A percentile compares a stretch with the other conserved stretches of the same genome.
phyloP scores from a whole-genome alignment of 805 yeast genomes.

The Grigorovia jiainica region DNA sequence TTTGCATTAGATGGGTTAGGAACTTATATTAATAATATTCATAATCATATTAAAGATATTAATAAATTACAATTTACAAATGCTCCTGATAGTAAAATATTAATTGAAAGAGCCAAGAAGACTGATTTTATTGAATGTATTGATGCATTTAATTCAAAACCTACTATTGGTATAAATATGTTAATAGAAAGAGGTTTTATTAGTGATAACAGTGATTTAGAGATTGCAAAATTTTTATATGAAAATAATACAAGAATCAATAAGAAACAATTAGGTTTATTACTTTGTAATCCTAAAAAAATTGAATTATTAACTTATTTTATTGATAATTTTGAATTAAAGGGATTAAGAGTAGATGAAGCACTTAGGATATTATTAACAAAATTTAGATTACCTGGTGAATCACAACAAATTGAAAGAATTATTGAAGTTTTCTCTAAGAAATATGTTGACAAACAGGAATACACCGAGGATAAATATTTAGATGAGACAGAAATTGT shows the following conservation, averaged over 20 bases:
- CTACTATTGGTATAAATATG: constrained; percentile 60
- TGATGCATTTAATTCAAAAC: constrained; percentile 63
- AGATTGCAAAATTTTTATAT: constrained; percentile 67
- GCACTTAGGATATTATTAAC: constrained; percentile 76
- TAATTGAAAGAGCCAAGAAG: constrained; percentile 40
- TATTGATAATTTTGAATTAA: constrained; percentile 63
- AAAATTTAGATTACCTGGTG: constrained; percentile 90
- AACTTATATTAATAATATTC: constrained; percentile 54
- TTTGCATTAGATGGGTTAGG: constrained; percentile 82
- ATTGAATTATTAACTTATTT: constrained; percentile 51
- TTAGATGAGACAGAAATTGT: constrained; percentile 32
- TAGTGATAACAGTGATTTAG: constrained; percentile 38
- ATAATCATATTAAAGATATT: constrained; percentile 32
- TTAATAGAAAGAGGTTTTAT: constrained; percentile 60
- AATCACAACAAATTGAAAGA: constrained; percentile 92
- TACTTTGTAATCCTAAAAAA: constrained; percentile 67
- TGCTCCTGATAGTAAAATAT: constrained; percentile 13
- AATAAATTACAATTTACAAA: constrained; percentile 17
- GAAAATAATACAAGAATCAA: constrained; percentile 73
- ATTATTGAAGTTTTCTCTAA: constrained; percentile 80
- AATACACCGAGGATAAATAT: constrained; percentile 14
- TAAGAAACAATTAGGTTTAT: constrained; percentile 81
- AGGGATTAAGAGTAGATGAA: constrained; percentile 78
- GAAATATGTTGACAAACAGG: constrained; percentile 62
- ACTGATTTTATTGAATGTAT: constrained; percentile 71